These are phyloP conservation scores for Skeletonema menzelii DNA, from an alignment of 108 stramenopile genomes.

Conservation along the genomic window DNA sequence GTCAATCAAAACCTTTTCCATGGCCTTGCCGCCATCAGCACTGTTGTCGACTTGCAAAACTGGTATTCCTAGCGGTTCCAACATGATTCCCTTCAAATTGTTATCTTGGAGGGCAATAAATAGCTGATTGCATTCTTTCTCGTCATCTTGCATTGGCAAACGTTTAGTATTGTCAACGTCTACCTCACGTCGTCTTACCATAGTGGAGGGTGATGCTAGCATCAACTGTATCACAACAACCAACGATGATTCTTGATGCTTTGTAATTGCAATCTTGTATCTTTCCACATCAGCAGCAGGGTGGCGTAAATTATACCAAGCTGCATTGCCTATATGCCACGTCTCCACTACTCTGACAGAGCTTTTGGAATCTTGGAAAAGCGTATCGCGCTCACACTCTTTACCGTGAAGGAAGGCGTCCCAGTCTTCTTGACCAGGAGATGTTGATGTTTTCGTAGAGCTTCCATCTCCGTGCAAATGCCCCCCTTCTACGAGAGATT, in stretches of 20 bases:
- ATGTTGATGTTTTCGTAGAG: not conserved
- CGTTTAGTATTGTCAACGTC: conserved; percentile 6
- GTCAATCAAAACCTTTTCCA: not conserved
- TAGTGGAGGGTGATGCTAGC: not conserved
- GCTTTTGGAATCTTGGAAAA: not conserved
- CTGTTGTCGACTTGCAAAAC: conserved; percentile 13
- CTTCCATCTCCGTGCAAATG: conserved; percentile 38
- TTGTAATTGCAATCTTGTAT: conserved; percentile 8
- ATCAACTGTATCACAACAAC: conserved; percentile 22
- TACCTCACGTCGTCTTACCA: conserved; percentile 8
- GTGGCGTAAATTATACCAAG: conserved; percentile 21
- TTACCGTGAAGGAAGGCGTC: conserved; percentile 13
- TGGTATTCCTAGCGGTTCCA: conserved; percentile 8
- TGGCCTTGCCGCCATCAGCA: not conserved
- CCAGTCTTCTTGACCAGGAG: conserved; percentile 5
- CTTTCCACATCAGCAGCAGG: not conserved
- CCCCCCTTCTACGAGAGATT: conserved; percentile 12
- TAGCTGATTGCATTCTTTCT: conserved; percentile 11
- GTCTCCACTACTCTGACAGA: conserved; percentile 36
- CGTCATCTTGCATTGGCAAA: conserved; percentile 37
- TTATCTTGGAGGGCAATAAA: conserved; percentile 8
- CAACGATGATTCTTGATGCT: not conserved
- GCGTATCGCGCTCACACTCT: conserved; percentile 15
- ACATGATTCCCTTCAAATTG: not conserved
- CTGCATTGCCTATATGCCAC: conserved; percentile 28